These are phyloP conservation scores for Dioszegia aurantiaca DNA, from an alignment of 768 basidiomycete species.

Conservation along the genomic window DNA sequence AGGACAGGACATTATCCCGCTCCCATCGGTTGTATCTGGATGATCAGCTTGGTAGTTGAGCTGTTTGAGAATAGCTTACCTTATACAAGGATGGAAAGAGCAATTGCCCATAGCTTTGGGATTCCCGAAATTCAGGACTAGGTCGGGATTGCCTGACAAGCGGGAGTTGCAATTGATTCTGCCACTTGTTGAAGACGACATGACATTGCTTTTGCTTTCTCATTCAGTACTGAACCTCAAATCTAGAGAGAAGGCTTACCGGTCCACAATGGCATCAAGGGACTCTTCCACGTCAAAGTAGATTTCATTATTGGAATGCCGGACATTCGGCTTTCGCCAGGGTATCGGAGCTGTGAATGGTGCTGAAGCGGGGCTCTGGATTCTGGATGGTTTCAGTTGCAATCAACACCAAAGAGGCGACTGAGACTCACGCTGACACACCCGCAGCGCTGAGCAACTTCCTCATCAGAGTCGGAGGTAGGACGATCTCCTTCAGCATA, in stretches of 20 bases:
- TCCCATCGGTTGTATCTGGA: conserved; percentile 74
- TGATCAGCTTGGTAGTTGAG: conserved; percentile 5
- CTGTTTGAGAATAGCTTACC: conserved; percentile 61
- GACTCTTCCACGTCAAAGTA: conserved; percentile 88
- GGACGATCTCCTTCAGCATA: conserved; percentile 85
- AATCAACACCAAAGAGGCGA: no score
- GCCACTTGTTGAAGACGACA: conserved; percentile 70
- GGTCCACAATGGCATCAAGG: conserved; percentile 72
- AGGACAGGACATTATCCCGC: conserved; percentile 73
- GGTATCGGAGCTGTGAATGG: conserved; percentile 86
- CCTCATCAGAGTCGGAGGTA: conserved; percentile 80
- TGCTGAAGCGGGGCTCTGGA: conserved; percentile 50
- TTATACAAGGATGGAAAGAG: conserved; percentile 87
- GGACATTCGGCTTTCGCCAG: conserved; percentile 81
- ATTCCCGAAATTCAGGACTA: conserved; percentile 72
- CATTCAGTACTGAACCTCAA: background rate
- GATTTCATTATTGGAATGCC: conserved; percentile 84
- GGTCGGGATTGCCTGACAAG: conserved; percentile 82
- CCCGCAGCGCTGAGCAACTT: conserved; percentile 63
- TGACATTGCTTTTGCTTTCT: conserved; percentile 64
- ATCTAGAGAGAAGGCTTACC: conserved; percentile 55
- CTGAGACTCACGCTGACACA: conserved; percentile 54
- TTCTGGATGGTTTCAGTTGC: conserved; percentile 21
- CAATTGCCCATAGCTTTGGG: conserved; percentile 70
- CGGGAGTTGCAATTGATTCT: conserved; percentile 72